A percentile compares a stretch with the other conserved stretches of the same genome.
phyloP scores from a whole-genome alignment of 257 asterid species.

The Rauvolfia tetraphylla region DNA sequence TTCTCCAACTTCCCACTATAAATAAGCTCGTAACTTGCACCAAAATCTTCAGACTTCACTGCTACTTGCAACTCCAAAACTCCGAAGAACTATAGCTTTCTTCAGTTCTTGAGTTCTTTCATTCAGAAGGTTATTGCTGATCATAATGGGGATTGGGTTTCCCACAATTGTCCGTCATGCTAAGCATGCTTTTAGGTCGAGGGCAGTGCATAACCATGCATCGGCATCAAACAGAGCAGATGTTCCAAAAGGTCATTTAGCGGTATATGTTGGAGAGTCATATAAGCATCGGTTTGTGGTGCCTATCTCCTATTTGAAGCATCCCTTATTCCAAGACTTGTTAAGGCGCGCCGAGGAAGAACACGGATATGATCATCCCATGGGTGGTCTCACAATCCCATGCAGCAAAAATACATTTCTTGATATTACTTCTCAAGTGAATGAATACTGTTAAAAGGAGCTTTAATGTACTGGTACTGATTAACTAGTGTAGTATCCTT shows the following conservation, averaged over 20 bases:
- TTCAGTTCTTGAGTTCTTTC: background rate
- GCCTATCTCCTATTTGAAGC: slow-evolving; percentile 37
- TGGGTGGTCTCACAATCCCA: slow-evolving; percentile 58
- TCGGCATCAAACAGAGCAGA: slow-evolving; percentile 4
- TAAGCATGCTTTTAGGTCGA: slow-evolving; percentile 3
- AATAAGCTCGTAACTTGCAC: background rate
- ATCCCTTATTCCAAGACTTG: slow-evolving; percentile 43
- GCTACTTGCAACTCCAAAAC: no score
- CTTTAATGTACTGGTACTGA: no score
- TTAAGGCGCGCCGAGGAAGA: slow-evolving; percentile 37
- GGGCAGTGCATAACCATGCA: background rate
- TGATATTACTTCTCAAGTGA: slow-evolving; percentile 28
- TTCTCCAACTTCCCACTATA: background rate
- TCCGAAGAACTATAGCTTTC: background rate
- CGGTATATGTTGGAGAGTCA: slow-evolving; percentile 52
- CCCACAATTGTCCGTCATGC: background rate
- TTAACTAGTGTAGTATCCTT: no score
- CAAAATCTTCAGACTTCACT: background rate
- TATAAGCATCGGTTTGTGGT: slow-evolving; percentile 36
- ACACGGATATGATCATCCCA: slow-evolving; percentile 45
- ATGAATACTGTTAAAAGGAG: background rate
- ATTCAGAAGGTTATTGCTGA: no score
- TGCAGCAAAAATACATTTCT: slow-evolving; percentile 34
- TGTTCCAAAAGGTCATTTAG: slow-evolving; percentile 58
- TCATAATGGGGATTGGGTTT: background rate